A percentile compares a stretch with the other conserved stretches of the same genome.
Conservation (phyloP, 768 basidiomycete species). For the Boletus tomentosulus region DNA sequence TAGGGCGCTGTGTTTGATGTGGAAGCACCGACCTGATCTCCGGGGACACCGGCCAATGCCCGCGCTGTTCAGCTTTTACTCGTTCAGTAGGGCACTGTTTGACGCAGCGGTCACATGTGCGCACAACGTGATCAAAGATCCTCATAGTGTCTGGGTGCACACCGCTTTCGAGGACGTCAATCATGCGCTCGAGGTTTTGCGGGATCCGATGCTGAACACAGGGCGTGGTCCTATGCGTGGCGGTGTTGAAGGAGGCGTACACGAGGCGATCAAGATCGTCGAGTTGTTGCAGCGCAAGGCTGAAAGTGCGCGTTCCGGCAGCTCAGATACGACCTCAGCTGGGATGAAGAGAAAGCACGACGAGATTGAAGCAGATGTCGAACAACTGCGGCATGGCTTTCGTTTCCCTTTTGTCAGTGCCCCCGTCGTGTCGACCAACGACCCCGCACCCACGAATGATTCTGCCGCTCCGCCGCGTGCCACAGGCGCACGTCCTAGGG, state of each 20-base stretch:
- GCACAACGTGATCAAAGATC: conserved; percentile 55
- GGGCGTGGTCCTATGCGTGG: conserved; percentile 31
- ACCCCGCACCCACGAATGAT: neutral
- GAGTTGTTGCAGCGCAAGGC: conserved; percentile 40
- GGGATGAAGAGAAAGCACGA: conserved; percentile 44
- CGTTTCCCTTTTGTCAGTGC: conserved; percentile 42
- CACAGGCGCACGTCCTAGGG: neutral
- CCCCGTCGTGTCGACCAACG: conserved; percentile 24
- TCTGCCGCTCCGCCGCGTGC: neutral
- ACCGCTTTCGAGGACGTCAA: conserved; percentile 45
- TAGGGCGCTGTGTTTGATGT: conserved; percentile 38
- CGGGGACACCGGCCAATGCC: conserved; percentile 34
- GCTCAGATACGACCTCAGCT: conserved; percentile 11
- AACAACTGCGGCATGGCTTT: conserved; percentile 32
- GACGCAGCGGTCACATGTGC: conserved; percentile 66
- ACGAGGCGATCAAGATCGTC: conserved; percentile 38
- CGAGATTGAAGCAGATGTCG: conserved; percentile 35
- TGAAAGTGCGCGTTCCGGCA: conserved; percentile 27
- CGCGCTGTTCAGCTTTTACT: conserved; percentile 53
- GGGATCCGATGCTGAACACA: conserved; percentile 31
- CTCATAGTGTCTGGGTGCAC: conserved; percentile 42
- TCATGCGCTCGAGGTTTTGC: conserved; percentile 43
- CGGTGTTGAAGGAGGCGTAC: conserved; percentile 31
- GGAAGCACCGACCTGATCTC: conserved; percentile 35
- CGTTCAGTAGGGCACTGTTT: conserved; percentile 57